Evolutionary conservation across 139 green algal genomes (phyloP), one percentile per base, ranked within the genome.

Genomic region (Closterium sp.): DNA sequence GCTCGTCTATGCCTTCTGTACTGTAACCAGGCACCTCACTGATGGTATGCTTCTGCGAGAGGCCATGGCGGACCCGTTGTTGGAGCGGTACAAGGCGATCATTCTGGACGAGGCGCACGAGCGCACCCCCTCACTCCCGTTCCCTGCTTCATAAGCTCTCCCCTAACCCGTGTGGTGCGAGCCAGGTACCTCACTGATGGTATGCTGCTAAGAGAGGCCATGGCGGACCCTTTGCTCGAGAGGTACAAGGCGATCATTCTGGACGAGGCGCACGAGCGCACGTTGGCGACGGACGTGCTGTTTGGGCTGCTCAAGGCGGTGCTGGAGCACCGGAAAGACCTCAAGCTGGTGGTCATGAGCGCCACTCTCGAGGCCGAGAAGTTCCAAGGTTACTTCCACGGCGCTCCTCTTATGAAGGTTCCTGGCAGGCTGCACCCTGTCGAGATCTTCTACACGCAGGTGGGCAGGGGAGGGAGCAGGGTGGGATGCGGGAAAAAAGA

Each of bases 271-370:
- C 97, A 98, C 93, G 97, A 98, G 94, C 94, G 97, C 45, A 98
- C 97, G 24, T 95, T 98, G 28, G 95, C 96, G 38, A 98, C 97
- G 22, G 97, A 98, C 94, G 95, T 98, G 17, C 95, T 98, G 86
- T 98, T 98, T 95, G 97, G 97, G 29, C 96, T 98, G 70, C 87
- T 98, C 79, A 98, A 98, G 92, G 97, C 97, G 92, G 96, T 95
- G 73, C 95, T 99, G 79, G 96, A 97, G 92, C 94, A 98, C 93
- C 97, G 98, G 0, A 34, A 94, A 0, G 97, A 99, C 95, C 95
- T 99, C 34, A 99, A 99, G 96, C 95, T 99, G 87, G 97, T 99
- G 92, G 98, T 99, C n/a, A 99, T 99, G 98, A 98, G 95, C 92
- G 98, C 98, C 85, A 99, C 98, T 28, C 96, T 99, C 32, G 98